Conservation (phyloP, 2,329 filamentous ascomycete genomes). For the Penicillium sp. region DNA sequence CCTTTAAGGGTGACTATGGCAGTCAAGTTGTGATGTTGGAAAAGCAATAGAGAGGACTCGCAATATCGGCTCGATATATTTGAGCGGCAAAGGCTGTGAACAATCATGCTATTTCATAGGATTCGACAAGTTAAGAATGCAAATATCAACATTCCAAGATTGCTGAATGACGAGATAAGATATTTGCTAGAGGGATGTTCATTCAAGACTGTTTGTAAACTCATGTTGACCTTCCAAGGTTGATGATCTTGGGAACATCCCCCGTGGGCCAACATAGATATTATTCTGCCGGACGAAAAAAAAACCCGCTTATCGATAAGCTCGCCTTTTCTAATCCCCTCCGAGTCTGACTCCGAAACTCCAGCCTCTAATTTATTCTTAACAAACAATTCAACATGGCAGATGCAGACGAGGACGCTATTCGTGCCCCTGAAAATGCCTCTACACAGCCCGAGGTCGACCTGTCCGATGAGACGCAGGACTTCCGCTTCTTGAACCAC, state of each 20-base stretch:
- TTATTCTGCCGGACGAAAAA: not conserved
- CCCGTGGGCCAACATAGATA: not conserved
- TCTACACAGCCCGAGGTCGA: constrained; percentile 55
- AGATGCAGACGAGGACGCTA: constrained; percentile 46
- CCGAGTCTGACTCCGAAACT: constrained; percentile 11
- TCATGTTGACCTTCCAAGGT: not conserved
- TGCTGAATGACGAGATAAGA: not conserved
- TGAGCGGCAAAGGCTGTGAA: not conserved
- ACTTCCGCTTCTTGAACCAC: constrained; percentile 72
- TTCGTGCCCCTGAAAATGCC: constrained; percentile 33
- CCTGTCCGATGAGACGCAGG: constrained; percentile 76
- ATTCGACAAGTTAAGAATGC: not conserved
- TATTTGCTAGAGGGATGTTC: not conserved
- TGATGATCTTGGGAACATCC: not conserved
- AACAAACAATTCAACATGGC: constrained; percentile 35
- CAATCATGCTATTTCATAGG: not conserved
- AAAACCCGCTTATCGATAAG: constrained; percentile 27
- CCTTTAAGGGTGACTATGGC: constrained; percentile 55
- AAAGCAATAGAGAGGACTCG: constrained; percentile 34
- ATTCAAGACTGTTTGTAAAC: not conserved
- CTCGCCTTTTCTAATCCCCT: constrained; percentile 10
- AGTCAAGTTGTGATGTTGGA: constrained; percentile 59
- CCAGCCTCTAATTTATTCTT: not conserved
- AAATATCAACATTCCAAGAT: not conserved
- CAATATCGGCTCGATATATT: not conserved